Evolutionary conservation across 2,329 filamentous ascomycete genomes (phyloP).

Genomic region (Exophiala viscosa): DNA sequence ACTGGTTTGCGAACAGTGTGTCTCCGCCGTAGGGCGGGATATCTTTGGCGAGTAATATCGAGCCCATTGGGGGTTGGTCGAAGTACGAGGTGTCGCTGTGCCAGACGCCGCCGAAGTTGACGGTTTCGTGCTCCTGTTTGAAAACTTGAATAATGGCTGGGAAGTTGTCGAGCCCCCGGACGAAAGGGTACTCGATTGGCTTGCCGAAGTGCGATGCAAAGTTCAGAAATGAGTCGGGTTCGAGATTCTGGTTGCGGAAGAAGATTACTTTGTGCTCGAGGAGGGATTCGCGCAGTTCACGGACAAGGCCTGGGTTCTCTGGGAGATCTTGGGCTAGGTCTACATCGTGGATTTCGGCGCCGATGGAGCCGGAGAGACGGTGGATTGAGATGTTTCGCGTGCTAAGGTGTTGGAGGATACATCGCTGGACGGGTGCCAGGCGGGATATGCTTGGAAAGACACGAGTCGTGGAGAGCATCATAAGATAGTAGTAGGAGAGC

Average conservation of each 20-base stretch:
- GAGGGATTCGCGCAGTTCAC: constrained; percentile 22
- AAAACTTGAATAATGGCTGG: constrained; percentile 26
- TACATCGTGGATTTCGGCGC: constrained; percentile 25
- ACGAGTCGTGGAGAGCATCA: neutral
- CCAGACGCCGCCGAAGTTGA: constrained; percentile 28
- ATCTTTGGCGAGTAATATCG: constrained; percentile 23
- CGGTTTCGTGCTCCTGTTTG: constrained; percentile 24
- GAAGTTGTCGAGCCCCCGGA: constrained; percentile 23
- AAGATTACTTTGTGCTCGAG: constrained; percentile 26
- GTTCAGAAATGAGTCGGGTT: constrained; percentile 13
- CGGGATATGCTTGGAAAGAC: neutral
- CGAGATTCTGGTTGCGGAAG: constrained; percentile 24
- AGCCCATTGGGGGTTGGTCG: constrained; percentile 21
- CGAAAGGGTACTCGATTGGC: constrained; percentile 25
- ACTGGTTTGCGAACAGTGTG: constrained; percentile 31
- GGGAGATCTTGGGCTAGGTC: constrained; percentile 14
- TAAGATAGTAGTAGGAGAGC: neutral
- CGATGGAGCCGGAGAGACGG: constrained; percentile 23
- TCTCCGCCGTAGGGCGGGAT: constrained; percentile 32
- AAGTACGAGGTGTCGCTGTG: constrained; percentile 27
- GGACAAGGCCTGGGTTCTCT: constrained; percentile 19
- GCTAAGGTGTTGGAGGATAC: neutral
- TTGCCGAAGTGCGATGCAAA: constrained; percentile 25
- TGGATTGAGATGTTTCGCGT: constrained; percentile 20
- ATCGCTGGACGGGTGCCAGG: neutral